Conservation (phyloP, 139 green algal genomes). For the Pleodorina starrii region DNA sequence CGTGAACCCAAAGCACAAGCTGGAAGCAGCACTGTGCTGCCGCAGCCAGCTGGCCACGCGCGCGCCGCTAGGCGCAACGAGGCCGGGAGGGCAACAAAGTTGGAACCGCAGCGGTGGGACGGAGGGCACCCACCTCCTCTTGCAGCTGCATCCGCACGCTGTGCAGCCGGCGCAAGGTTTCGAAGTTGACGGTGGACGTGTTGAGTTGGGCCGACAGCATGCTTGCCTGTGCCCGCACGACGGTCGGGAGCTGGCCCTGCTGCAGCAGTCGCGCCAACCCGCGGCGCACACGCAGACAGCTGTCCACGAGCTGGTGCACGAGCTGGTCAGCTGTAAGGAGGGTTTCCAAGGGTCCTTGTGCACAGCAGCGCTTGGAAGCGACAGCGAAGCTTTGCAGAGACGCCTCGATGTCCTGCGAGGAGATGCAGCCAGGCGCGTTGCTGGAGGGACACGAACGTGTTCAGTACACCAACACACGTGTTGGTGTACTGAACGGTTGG, state of each 20-base stretch:
- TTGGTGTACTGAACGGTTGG: no score
- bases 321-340: conserved; percentile 17
- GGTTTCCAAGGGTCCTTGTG: conserved; percentile 7
- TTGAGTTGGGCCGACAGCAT: background rate
- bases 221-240: background rate
- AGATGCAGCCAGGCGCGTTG: no score
- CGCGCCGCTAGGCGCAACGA: no score
- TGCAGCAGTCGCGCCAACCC: conserved; percentile 8
- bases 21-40: no score
- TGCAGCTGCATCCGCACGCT: background rate
- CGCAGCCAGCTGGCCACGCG: no score
- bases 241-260: background rate
- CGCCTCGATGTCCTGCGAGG: background rate
- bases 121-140: conserved; percentile 22
- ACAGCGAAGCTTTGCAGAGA: background rate
- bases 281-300: background rate
- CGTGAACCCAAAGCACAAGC: no score
- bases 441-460: no score
- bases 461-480: no score
- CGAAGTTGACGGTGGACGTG: background rate
- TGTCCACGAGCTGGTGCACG: background rate
- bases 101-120: no score
- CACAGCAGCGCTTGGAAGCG: background rate
- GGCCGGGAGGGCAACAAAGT: no score
- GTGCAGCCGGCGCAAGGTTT: background rate